Evolutionary conservation across 75 land plant species (phyloP).

Genomic region (Picea glauca): DNA sequence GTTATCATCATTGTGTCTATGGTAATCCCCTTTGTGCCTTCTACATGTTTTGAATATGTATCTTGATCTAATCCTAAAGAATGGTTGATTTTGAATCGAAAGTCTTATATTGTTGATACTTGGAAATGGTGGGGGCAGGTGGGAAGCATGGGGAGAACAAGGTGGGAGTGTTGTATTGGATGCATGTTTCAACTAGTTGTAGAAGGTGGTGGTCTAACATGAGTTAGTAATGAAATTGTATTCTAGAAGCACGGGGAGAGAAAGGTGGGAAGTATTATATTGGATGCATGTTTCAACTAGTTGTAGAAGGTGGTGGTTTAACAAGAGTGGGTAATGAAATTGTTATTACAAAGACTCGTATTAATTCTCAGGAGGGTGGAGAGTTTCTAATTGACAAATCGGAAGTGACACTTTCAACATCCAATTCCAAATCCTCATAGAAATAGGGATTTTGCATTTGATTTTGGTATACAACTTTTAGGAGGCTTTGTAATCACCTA

Average conservation of each 20-base stretch:
- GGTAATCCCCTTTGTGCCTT: too few relatives aligned
- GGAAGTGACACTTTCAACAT: slow-evolving; percentile 31
- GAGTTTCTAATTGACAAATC: slow-evolving; percentile 78
- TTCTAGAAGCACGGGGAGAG: slow-evolving; percentile 34
- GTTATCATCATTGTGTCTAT: too few relatives aligned
- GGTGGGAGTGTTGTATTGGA: too few relatives aligned
- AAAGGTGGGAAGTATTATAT: slow-evolving; percentile 63
- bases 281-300: slow-evolving; percentile 46
- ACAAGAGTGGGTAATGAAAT: slow-evolving; percentile 52
- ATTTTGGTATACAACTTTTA: slow-evolving; percentile 19
- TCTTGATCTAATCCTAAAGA: too few relatives aligned
- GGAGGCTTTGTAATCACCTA: slow-evolving; percentile 27
- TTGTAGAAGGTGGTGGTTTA: slow-evolving; percentile 40
- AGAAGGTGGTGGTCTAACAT: too few relatives aligned
- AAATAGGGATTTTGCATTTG: slow-evolving; percentile 49
- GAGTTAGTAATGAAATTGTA: too few relatives aligned
- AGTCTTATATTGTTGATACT: too few relatives aligned
- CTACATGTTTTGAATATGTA: too few relatives aligned
- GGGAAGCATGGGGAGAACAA: too few relatives aligned
- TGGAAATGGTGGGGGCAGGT: too few relatives aligned
- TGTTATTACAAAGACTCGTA: slow-evolving; percentile 54
- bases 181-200: too few relatives aligned
- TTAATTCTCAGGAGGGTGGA: slow-evolving; percentile 70
- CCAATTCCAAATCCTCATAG: slow-evolving; percentile 62
- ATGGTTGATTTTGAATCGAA: too few relatives aligned